These are phyloP conservation scores for Penicillium janthinellum DNA, from an alignment of 2,329 filamentous ascomycete species.

Conservation along the genomic window DNA sequence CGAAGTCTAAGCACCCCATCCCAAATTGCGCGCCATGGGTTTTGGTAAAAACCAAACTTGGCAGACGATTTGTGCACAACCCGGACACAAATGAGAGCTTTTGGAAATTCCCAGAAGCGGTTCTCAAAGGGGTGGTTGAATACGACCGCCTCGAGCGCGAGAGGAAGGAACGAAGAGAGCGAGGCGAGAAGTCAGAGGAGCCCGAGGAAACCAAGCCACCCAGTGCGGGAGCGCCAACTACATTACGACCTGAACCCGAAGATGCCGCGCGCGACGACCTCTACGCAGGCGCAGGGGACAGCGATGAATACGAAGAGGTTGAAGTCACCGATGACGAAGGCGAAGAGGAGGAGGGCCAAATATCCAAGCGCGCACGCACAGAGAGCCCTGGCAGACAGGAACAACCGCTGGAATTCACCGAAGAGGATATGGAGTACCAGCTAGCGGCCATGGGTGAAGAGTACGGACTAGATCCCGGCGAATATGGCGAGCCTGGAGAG, in stretches of 20 bases:
- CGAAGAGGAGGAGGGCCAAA: slow-evolving; percentile 53
- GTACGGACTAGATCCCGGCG: slow-evolving; percentile 75
- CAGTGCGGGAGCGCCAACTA: slow-evolving; percentile 18
- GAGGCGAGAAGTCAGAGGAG: slow-evolving; percentile 30
- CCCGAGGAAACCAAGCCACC: slow-evolving; percentile 25
- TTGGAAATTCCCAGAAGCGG: slow-evolving; percentile 89
- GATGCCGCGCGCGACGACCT: slow-evolving; percentile 7
- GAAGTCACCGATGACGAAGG: slow-evolving; percentile 67
- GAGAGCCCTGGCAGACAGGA: slow-evolving; percentile 53
- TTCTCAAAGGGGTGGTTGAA: slow-evolving; percentile 72
- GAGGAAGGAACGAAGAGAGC: slow-evolving; percentile 60
- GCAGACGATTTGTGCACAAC: slow-evolving; percentile 88
- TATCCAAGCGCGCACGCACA: slow-evolving; percentile 54
- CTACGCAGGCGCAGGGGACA: slow-evolving; percentile 53
- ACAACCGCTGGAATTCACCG: slow-evolving; percentile 74
- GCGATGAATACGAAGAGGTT: slow-evolving; percentile 75
- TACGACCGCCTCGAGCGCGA: slow-evolving; percentile 74
- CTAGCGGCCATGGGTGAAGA: slow-evolving; percentile 84
- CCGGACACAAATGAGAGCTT: slow-evolving; percentile 82
- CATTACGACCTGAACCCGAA: slow-evolving; percentile 2
- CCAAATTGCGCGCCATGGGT: slow-evolving; percentile 85
- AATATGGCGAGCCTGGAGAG: slow-evolving; percentile 67
- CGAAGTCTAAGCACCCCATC: slow-evolving; percentile 76
- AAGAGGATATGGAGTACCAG: slow-evolving; percentile 93
- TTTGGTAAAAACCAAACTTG: slow-evolving; percentile 88